A percentile compares a stretch with the other conserved stretches of the same genome.
Evolutionary conservation across 768 basidiomycete genomes (phyloP).

Genomic region (Tylopilus sp.): DNA sequence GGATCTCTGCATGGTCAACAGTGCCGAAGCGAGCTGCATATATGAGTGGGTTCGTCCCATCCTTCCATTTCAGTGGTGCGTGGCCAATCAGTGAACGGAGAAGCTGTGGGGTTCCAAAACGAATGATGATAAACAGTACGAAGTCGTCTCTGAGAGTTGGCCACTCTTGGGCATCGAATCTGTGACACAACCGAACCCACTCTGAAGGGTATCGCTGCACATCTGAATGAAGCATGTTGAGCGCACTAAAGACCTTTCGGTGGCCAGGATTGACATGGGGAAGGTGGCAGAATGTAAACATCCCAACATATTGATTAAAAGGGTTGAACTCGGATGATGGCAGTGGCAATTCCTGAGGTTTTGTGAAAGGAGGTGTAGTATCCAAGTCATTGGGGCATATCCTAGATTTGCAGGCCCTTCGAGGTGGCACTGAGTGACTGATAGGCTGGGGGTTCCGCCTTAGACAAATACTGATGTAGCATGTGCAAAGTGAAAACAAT

Average conservation of each 20-base stretch:
- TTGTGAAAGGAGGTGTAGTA: no score
- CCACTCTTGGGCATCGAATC: rapidly evolving
- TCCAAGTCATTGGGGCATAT: no score
- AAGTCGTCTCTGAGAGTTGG: not conserved
- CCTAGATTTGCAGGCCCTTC: no score
- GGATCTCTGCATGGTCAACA: not conserved
- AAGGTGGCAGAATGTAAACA: no score
- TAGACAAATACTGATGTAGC: not conserved
- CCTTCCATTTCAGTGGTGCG: not conserved
- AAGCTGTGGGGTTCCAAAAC: not conserved
- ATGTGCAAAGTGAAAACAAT: not conserved
- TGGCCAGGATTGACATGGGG: no score
- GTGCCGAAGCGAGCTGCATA: not conserved
- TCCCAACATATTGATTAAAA: no score
- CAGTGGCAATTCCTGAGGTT: no score
- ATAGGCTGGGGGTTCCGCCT: not conserved
- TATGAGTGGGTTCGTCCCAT: not conserved
- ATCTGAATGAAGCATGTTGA: not conserved
- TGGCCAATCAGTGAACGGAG: not conserved
- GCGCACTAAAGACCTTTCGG: no score
- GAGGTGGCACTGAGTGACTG: not conserved
- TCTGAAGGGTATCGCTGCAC: not conserved
- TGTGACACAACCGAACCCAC: not conserved
- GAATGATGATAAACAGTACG: not conserved
- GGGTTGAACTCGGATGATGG: no score